Base-by-base conservation (phyloP, 148 eudicot genomes). In the Amaranthus cruentus region DNA sequence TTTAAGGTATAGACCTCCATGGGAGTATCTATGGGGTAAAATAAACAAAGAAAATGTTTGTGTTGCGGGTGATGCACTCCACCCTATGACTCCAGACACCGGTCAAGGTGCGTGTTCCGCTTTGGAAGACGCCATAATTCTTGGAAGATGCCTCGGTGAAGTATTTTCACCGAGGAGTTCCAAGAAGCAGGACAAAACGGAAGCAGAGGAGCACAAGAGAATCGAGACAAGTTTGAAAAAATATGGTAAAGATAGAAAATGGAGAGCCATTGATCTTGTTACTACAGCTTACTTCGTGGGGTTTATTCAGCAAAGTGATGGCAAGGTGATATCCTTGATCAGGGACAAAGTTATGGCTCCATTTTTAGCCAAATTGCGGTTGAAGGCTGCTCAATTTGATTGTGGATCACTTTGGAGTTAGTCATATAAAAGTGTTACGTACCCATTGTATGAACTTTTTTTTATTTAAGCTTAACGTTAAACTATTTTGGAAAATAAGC, bases 91-190 rank as follows among this genome's bases (percentile, higher is more conserved):
- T 62, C 91, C 91, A 0, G 89, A 85, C 70, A 21, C 85, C 6
- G 91, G 87, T 62, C 91, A 88, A 73, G 91, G 91, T 1, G 91
- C 77, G 4, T 82, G 91, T 6, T 70, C 87, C 4, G 80, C 91
- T 2, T 54, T 88, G 10, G 91, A 88, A 62, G 91, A 88, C 11
- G 79, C 83, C 4, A 58, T 88, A 42, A 55, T 82, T 67, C 48
- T 88, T 0, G 89, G 84, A 18, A 73, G 83, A 71, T 73, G 79
- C 51, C 69, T 88, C 2, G 89, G 73, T 4, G 47, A 76, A 64
- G 84, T 79, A 10, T 56, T 84, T 14, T 46, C 9, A 28, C 38
- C 38, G 38, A 28, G 38, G 38, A 28, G 38, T 28, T 28, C 38
- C 38, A 28, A 28, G 11, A 10, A 42, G 47, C 76, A 54, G 67